Conservation (phyloP, 495 filamentous ascomycete species). For the Talaromyces thailandensis region DNA sequence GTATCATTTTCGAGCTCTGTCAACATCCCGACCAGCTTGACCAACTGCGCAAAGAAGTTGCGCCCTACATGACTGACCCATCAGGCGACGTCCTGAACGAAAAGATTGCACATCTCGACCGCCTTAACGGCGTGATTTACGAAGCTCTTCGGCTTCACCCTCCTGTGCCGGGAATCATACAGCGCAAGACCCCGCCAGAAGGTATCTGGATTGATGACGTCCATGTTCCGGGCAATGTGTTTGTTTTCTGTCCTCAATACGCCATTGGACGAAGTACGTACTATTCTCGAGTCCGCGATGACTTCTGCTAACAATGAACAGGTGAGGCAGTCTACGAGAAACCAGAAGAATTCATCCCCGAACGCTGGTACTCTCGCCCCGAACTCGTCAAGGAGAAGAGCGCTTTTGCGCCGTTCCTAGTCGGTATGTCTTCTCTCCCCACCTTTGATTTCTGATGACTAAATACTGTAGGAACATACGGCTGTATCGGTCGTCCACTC, state of each 20-base stretch:
- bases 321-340: conserved; percentile 13
- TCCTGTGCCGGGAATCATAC: conserved; percentile 16
- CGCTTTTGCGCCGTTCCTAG: conserved; percentile 4
- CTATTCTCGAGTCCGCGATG: not conserved
- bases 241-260: conserved; percentile 30
- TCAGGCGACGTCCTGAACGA: conserved; percentile 13
- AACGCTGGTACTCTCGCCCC: conserved; percentile 38
- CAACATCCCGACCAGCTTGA: conserved; percentile 25
- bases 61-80: conserved; percentile 4
- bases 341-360: conserved; percentile 37
- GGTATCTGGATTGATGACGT: conserved; percentile 36
- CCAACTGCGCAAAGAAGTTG: conserved; percentile 16
- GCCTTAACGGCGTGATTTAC: conserved; percentile 31
- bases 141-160: conserved; percentile 30
- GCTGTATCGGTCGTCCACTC: conserved; percentile 20
- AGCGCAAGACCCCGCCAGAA: conserved; percentile 33
- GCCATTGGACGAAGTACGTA: conserved; percentile 21
- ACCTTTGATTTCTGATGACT: not conserved
- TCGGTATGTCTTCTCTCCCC: not conserved
- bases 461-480: conserved; percentile 14
- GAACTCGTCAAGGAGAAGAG: conserved; percentile 28
- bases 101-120: conserved; percentile 18
- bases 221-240: conserved; percentile 32
- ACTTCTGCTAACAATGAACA: not conserved
- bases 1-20: conserved; percentile 38